Conservation (phyloP, 306 rosid species). For the Elaeagnus macrophylla region DNA sequence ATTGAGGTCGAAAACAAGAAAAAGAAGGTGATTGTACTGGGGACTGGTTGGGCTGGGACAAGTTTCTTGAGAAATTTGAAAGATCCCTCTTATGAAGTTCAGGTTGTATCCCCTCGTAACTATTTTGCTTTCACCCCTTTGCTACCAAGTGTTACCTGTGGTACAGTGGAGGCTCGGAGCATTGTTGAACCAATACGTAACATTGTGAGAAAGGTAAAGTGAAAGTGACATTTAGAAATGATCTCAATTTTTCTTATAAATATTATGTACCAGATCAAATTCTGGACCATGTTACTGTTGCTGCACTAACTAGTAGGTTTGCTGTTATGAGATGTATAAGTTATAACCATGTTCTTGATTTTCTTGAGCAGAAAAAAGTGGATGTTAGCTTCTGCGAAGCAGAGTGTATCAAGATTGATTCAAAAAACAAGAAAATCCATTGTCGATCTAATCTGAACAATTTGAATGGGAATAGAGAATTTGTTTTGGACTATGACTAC, state of each 20-base stretch:
- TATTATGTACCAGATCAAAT: no score
- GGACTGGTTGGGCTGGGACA: constrained; percentile 99
- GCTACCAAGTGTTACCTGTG: constrained; percentile 91
- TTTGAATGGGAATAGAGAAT: constrained; percentile 56
- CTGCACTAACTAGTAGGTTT: constrained; percentile 2
- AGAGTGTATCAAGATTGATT: constrained; percentile 78
- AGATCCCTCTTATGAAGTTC: constrained; percentile 61
- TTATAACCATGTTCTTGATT: constrained; percentile 6
- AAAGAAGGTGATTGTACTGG: constrained; percentile 84
- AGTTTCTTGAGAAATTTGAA: constrained; percentile 73
- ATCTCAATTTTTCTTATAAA: neutral
- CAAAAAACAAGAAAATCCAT: constrained; percentile 63
- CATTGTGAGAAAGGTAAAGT: constrained; percentile 56
- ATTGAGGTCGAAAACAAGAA: constrained; percentile 35
- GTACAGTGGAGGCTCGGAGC: constrained; percentile 91
- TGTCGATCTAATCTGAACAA: constrained; percentile 52
- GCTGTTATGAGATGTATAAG: constrained; percentile 1
- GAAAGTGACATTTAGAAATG: neutral
- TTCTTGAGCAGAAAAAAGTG: constrained; percentile 51
- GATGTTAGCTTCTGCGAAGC: constrained; percentile 64
- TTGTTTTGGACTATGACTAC: constrained; percentile 71
- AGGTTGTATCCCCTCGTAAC: constrained; percentile 84
- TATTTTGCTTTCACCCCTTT: constrained; percentile 90
- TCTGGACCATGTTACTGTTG: neutral
- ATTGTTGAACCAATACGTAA: constrained; percentile 86